A percentile compares a stretch with the other conserved stretches of the same genome.
phyloP scores from a whole-genome alignment of 371 early-diverging fungal species.

The Coemansia sp. region DNA sequence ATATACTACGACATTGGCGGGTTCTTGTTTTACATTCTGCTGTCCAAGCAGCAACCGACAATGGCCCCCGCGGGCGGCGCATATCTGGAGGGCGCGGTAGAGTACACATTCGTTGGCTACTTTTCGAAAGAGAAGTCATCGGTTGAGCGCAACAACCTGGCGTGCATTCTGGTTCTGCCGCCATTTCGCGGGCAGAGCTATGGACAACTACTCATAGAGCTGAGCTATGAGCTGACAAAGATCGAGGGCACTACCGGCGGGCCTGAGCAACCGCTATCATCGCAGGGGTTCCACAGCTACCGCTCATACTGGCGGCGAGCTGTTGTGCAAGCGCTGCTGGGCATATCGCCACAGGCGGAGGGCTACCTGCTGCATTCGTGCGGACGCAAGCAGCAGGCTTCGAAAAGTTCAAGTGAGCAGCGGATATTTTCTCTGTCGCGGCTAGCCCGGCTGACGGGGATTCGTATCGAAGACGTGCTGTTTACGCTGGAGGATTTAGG shows the following conservation, averaged over 20 bases:
- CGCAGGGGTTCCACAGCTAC: conserved; percentile 58
- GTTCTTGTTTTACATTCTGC: conserved; percentile 56
- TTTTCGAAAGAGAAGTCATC: conserved; percentile 74
- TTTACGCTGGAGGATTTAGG: conserved; percentile 58
- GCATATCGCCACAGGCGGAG: conserved; percentile 18
- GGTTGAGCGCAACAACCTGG: conserved; percentile 79
- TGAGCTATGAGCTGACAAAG: conserved; percentile 89
- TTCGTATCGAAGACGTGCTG: conserved; percentile 57
- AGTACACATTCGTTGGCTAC: conserved; percentile 62
- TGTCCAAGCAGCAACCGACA: conserved; percentile 72
- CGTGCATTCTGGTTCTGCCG: conserved; percentile 85
- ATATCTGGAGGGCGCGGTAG: conserved; percentile 25
- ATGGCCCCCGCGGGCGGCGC: conserved; percentile 39
- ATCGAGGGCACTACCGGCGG: conserved; percentile 85
- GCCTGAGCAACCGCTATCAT: conserved; percentile 83
- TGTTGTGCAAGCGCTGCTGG: conserved; percentile 56
- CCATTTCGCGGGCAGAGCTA: conserved; percentile 85
- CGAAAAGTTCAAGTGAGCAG: not conserved
- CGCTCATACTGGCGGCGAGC: conserved; percentile 73
- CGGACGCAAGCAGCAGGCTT: conserved; percentile 1
- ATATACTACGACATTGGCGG: conserved; percentile 48
- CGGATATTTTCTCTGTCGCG: conserved; percentile 52
- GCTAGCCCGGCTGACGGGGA: conserved; percentile 55
- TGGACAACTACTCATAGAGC: conserved; percentile 83
- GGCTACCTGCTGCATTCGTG: not conserved